Evolutionary conservation across 768 basidiomycete species (phyloP), one percentile per base, ranked within the genome.

Genomic region (Kwoniella newhampshirensis): DNA sequence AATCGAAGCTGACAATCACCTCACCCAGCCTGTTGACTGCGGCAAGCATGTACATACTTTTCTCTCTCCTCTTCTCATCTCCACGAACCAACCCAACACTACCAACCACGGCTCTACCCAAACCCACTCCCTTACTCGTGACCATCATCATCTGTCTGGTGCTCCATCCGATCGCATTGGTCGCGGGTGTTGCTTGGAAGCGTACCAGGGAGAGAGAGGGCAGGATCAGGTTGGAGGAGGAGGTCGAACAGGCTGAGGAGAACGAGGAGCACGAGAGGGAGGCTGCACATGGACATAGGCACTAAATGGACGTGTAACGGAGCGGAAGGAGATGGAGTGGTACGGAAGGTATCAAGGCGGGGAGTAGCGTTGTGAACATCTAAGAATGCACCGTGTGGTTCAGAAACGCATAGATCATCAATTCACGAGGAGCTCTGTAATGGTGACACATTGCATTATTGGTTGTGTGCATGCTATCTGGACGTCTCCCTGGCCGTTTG

Each of bases 131-230:
- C 9, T 55, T 77, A n/a, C 60, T 78, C 11, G 74, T 75, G 9
- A 73, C 74, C 21, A 59, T 78, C 46, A 72, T 78, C 59, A 62
- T 77, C 51, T 66, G 74, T 35, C 63, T 78, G 25, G 76, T 76
- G 8, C 68, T 78, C 18, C 76, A 78, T 57, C 71, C 75, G 13
- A 63, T 78, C 28, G 74, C 70, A 9, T 60, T 77, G 8, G 48
- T 78, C 15, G 76, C 76, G 13, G 75, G 74, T 12, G 52, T 75
- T 2, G 73, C 74, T 17, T 77, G 73, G 73, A 58, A 70, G 47
- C 50, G 70, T 30, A 76, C 75, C 18, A 68, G 69, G 35, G 71
- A 75, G 46, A 57, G 71, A 49, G 75, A 75, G 47, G 77, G 77
- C 2, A 59, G 73, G 46, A 77, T 78, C 63, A 62, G 76, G 44